A percentile compares a stretch with the other conserved stretches of the same genome.
phyloP scores from a whole-genome alignment of 345 rosid genomes.

The Bruguiera sexangula region DNA sequence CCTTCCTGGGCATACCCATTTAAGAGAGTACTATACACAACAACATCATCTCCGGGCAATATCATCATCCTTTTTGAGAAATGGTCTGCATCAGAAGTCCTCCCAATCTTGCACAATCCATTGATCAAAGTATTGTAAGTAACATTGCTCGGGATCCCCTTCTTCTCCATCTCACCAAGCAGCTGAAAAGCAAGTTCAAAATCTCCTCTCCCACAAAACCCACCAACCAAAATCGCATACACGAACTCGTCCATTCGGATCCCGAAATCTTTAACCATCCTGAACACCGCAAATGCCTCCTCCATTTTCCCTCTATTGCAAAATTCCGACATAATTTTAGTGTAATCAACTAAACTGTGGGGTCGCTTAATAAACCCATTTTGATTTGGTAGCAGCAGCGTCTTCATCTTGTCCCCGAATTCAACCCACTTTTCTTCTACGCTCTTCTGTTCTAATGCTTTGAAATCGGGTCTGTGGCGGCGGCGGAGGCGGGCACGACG shows the following conservation, averaged over 20 bases:
- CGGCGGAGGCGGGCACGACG: neutral
- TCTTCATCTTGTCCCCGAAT: constrained; percentile 54
- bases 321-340: constrained; percentile 54
- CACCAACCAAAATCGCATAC: constrained; percentile 72
- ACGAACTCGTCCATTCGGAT: constrained; percentile 57
- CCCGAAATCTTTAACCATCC: constrained; percentile 49
- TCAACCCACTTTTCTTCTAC: constrained; percentile 45
- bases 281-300: constrained; percentile 54
- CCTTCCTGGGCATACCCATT: constrained; percentile 58
- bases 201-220: constrained; percentile 56
- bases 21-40: constrained; percentile 63
- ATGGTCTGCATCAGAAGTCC: constrained; percentile 62
- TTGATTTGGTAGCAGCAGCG: neutral
- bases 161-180: constrained; percentile 69
- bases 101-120: constrained; percentile 67
- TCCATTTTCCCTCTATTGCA: constrained; percentile 58
- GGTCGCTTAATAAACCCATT: constrained; percentile 38
- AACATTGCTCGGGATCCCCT: constrained; percentile 56
- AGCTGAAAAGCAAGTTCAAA: constrained; percentile 44
- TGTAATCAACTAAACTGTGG: constrained; percentile 52
- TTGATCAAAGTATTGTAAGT: constrained; percentile 61
- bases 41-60: constrained; percentile 36
- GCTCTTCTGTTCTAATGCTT: constrained; percentile 21
- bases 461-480: neutral
- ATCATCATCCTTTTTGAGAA: constrained; percentile 47